Conservation (phyloP, 139 green algal species). For the Closterium sp. region DNA sequence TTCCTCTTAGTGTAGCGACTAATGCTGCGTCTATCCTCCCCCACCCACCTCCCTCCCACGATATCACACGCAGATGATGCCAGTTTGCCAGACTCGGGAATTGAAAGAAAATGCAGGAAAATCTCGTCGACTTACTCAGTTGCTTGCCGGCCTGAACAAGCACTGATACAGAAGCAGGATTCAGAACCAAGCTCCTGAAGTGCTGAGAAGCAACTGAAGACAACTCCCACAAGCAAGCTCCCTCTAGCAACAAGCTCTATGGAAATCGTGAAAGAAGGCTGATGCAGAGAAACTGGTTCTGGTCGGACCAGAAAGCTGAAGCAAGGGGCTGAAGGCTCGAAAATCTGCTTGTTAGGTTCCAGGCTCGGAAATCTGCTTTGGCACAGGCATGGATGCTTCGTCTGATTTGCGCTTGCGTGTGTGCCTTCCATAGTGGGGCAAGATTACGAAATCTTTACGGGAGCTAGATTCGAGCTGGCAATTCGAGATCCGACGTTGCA, state of each 20-base stretch:
- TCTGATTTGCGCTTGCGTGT: no score
- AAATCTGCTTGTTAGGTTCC: background rate
- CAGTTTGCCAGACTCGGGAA: background rate
- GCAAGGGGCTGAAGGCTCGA: no score
- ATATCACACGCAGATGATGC: background rate
- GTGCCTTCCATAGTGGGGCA: no score
- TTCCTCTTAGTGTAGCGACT: background rate
- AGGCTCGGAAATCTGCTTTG: background rate
- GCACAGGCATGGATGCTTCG: background rate
- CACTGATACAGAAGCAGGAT: background rate
- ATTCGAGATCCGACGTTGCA: no score
- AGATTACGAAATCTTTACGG: no score
- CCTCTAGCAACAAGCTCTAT: background rate
- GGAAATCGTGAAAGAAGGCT: no score
- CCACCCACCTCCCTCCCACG: background rate
- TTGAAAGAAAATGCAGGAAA: background rate
- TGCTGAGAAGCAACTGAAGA: background rate
- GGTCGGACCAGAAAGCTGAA: background rate
- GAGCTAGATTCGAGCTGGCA: no score
- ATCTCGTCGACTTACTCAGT: background rate
- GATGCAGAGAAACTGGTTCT: no score
- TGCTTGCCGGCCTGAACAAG: background rate
- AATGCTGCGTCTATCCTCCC: background rate
- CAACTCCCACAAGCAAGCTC: background rate
- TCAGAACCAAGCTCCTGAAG: background rate